Conservation (phyloP, 352 stramenopile genomes). For the Globisporangium spiculum region DNA sequence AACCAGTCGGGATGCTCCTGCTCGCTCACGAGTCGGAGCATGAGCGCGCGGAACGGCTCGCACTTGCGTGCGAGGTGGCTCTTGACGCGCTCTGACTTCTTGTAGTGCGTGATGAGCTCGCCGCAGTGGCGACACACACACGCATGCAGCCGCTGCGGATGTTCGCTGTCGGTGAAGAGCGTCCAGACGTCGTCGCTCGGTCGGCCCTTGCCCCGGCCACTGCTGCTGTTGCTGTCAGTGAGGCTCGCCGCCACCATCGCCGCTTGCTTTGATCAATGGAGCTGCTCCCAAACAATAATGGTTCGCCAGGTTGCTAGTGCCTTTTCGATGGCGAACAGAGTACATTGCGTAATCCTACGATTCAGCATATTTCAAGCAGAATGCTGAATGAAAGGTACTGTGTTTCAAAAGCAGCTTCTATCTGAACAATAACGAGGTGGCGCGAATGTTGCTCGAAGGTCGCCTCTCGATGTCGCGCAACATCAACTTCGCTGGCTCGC, state of each 20-base stretch:
- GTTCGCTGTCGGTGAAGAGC: constrained; percentile 41
- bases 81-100: constrained; percentile 64
- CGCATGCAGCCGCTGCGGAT: constrained; percentile 45
- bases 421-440: neutral
- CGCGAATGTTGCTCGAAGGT: neutral
- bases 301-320: neutral
- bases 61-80: constrained; percentile 54
- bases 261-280: neutral
- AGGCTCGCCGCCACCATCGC: neutral
- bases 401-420: too few relatives aligned
- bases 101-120: constrained; percentile 39
- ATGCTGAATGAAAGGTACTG: neutral
- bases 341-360: neutral
- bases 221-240: neutral
- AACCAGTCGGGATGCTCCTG: constrained; percentile 48
- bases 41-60: constrained; percentile 36
- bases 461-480: neutral
- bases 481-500: neutral
- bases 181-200: constrained; percentile 49
- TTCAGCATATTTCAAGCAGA: neutral
- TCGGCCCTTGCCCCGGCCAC: constrained; percentile 23
- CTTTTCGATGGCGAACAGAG: constrained; percentile 1
- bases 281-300: neutral
- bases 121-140: constrained; percentile 54
- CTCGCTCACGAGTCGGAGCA: constrained; percentile 26